These are phyloP conservation scores for Cryphonectria radicalis DNA, from an alignment of 2,329 filamentous ascomycete species.

Conservation along the genomic window DNA sequence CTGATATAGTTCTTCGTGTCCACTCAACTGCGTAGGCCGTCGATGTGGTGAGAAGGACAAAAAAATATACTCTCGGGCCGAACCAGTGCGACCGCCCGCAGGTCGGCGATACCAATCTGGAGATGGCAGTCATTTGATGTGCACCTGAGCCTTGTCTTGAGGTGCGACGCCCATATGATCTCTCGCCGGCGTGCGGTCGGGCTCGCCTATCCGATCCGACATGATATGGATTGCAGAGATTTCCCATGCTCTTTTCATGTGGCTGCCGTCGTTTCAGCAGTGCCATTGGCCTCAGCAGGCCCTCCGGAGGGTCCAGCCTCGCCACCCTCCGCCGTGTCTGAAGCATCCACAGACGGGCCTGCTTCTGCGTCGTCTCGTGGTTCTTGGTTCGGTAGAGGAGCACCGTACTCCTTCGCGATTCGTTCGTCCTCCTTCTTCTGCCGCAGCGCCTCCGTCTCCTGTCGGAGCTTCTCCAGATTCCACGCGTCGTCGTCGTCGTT, in stretches of 20 bases:
- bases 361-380: conserved; percentile 28
- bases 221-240: conserved; percentile 11
- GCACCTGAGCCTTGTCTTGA: conserved; percentile 28
- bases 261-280: conserved; percentile 20
- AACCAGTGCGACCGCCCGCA: conserved; percentile 22
- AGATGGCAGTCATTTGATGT: conserved; percentile 21
- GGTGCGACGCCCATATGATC: conserved; percentile 25
- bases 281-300: conserved; percentile 4
- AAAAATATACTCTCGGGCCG: conserved; percentile 16
- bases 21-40: conserved; percentile 19
- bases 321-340: conserved; percentile 6
- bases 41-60: conserved; percentile 6
- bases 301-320: not conserved
- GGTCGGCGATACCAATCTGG: conserved; percentile 1
- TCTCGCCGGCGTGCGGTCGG: conserved; percentile 17
- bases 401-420: conserved; percentile 43
- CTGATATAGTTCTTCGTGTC: conserved; percentile 18
- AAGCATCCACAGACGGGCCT: not conserved
- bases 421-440: conserved; percentile 79
- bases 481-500: conserved; percentile 60
- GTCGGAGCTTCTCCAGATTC: conserved; percentile 81
- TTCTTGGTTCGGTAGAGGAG: conserved; percentile 28
- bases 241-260: conserved; percentile 19
- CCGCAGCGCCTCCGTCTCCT: conserved; percentile 80
- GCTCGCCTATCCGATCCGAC: conserved; percentile 16